Evolutionary conservation across 2,329 filamentous ascomycete genomes (phyloP), one percentile per base, ranked within the genome.

Genomic region (Epichloe sibirici): DNA sequence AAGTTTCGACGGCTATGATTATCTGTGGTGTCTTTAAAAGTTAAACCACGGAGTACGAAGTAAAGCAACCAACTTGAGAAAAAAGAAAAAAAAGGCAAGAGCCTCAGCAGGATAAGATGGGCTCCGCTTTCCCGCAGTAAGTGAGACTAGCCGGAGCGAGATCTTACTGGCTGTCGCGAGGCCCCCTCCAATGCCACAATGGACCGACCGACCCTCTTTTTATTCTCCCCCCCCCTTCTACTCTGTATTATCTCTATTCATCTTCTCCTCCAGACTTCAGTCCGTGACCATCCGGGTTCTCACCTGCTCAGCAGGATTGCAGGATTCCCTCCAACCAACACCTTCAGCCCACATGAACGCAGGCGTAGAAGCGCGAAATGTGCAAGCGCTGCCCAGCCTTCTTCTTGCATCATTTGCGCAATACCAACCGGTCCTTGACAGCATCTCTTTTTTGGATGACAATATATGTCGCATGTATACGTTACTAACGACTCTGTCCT

Each of bases 231-330:
- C 5, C 4, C 3, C 5, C 5, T 3, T 40, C n/a, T 17, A 15
- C 4, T 12, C 7, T 15, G 37, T 5, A 9, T 5, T 39, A 15
- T 39, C 37, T 39, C 17, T 21, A 21, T 21, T 21, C 17, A 21
- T 21, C 17, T 21, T 21, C 12, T 15, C 9, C 37, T 40, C 15
- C 15, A 15, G 38, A n/a, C 12, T n/a, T 8, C 39, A 21, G 42
- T 17, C 17, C 17, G 31, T 46, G 54, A 28, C 60, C 59, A 60
- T 61, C 58, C 55, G 56, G 59, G 59, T 61, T 61, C 59, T 61
- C 57, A 56, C 35, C 23, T 35, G 39, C 45, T 42, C 43, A 43
- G 5, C 51, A 28, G 31, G 9, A 34, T 37, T 23, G 5, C 51
- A 28, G 31, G 9, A 34, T 37, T 23, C 11, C 7, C 28, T n/a